Evolutionary conservation across 164 flowering plant genomes (phyloP).

Genomic region (Santalum album): DNA sequence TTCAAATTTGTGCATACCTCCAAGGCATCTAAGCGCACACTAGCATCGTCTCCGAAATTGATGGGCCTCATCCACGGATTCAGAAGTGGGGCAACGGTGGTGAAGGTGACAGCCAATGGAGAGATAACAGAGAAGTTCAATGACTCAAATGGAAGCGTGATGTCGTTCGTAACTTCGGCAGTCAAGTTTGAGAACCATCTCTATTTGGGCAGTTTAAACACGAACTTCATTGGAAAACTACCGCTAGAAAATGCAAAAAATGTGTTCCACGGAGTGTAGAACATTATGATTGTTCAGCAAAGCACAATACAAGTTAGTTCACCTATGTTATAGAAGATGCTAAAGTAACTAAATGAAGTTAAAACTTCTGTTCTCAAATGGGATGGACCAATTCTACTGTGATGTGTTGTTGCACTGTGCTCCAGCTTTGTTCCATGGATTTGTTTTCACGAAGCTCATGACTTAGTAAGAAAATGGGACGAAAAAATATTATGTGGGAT

Average conservation of each 20-base stretch:
- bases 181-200: conserved; percentile 55
- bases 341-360: no score
- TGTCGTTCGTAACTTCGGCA: conserved; percentile 55
- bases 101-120: conserved; percentile 62
- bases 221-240: conserved; percentile 56
- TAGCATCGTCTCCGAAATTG: conserved; percentile 35
- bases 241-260: conserved; percentile 11
- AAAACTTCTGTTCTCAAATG: no score
- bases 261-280: no score
- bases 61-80: conserved; percentile 1
- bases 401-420: no score
- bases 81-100: conserved; percentile 33
- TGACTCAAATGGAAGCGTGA: conserved; percentile 51
- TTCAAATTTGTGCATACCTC: conserved; percentile 38
- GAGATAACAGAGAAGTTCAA: conserved; percentile 33
- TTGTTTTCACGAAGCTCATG: no score
- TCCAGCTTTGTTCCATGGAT: no score
- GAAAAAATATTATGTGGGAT: no score
- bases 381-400: no score
- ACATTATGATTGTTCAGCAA: no score
- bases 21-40: conserved; percentile 22
- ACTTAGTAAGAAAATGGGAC: no score
- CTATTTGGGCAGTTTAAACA: conserved; percentile 53
- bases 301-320: no score
- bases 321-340: no score